Evolutionary conservation across 371 early-diverging fungal genomes (phyloP), one percentile per base, ranked within the genome.

Genomic region (Mucor mucedo): DNA sequence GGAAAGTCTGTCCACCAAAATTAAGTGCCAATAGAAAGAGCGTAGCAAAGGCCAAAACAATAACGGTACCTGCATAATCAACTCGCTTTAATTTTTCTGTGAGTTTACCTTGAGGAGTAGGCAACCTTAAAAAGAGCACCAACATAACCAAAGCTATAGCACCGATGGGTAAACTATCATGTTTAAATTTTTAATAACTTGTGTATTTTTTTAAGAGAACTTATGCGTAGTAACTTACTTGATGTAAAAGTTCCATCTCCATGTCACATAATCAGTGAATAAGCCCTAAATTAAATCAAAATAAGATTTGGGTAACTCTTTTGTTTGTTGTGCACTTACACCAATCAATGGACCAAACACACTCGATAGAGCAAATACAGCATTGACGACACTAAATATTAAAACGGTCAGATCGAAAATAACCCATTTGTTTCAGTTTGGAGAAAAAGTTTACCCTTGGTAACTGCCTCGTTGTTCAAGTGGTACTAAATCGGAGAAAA

Each of bases 401-500:
- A 10, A 38, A 10, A 50, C 28, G 33, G 14, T 11, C 11, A 35
- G 40, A 44, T 29, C 21, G 53, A 16, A 8, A 29, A 8, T 4
- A 14, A 28, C 47, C 8, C 21, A 1, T 21, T 21, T 21, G 21
- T 21, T 33, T 35, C 8, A 47, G 13, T 3, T 48, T 2, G 27
- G 28, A 14, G 2, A 59, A 49, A 58, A 44, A 9, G 35, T 61
- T 58, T 60, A 75, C 75, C 88, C 87, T 65, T 85, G 83, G 65
- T 86, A 88, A 53, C 74, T 80, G 27, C 82, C 85, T 42, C 89
- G 65, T 33, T 90, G 80, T 10, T 76, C 72, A 9, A 87, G 49
- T 21, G 83, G 72, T 0, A 85, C 84, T 27, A 89, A 38, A 53
- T 90, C 89, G 8, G 88, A 71, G 52, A 90, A 81, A 65, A 87